Percentiles rank a stretch among this genome's conserved stretches.
Conservation (phyloP, 371 early-diverging fungal genomes). For the Scutellospora calospora region DNA sequence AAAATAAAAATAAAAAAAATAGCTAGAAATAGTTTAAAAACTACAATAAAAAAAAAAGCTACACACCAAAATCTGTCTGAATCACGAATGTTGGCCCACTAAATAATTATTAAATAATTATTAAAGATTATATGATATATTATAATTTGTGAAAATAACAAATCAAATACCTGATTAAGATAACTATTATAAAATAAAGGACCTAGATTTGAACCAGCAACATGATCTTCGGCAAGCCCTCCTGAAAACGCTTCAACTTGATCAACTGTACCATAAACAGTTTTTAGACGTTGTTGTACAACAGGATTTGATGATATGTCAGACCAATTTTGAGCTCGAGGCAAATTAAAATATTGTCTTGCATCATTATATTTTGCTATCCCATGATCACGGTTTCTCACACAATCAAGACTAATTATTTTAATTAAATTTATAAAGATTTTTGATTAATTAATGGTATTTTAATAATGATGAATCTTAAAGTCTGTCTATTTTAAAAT, state of each 20-base stretch:
- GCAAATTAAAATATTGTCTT: neutral
- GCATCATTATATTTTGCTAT: constrained; percentile 36
- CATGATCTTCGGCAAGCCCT: constrained; percentile 11
- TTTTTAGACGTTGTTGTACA: neutral
- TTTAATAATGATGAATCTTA: neutral
- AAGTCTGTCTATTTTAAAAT: neutral
- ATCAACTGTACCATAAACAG: neutral
- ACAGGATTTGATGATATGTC: neutral
- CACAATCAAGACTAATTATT: neutral
- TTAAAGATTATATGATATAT: too few species aligned
- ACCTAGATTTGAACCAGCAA: constrained; percentile 29
- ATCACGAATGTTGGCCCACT: constrained; percentile 18
- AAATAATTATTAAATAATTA: neutral
- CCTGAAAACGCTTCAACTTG: constrained; percentile 14
- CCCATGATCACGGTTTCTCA: constrained; percentile 17
- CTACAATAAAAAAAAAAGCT: too few species aligned
- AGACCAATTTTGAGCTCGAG: neutral
- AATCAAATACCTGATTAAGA: neutral
- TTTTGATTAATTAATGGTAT: neutral
- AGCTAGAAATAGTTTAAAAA: too few species aligned
- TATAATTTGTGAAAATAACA: too few species aligned
- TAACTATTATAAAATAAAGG: neutral
- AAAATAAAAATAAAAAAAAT: too few species aligned
- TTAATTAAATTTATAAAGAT: neutral
- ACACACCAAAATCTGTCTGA: constrained; percentile 18